These are phyloP conservation scores for Lonicera japonica DNA, from an alignment of 129 eudicot genomes.

Conservation along the genomic window DNA sequence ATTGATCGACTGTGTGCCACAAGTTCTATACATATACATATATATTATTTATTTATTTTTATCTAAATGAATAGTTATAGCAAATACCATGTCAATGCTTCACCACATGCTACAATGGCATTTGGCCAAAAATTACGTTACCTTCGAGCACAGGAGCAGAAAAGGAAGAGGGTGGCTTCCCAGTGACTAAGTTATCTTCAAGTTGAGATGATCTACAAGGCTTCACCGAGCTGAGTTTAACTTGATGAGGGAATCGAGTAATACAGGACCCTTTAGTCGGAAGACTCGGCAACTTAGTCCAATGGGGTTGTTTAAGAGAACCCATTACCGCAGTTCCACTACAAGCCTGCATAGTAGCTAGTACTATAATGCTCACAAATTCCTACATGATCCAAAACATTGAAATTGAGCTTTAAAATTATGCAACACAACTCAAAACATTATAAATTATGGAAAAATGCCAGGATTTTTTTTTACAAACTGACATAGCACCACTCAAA, in stretches of 20 bases:
- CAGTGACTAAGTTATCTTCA: slow-evolving; percentile 51
- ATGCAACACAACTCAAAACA: too few relatives aligned
- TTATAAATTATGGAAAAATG: too few relatives aligned
- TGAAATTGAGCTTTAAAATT: background rate
- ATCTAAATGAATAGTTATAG: too few relatives aligned
- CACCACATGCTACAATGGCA: too few relatives aligned
- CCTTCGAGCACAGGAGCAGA: slow-evolving; percentile 39
- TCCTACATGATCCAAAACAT: slow-evolving; percentile 4
- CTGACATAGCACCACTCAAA: too few relatives aligned
- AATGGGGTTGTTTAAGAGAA: slow-evolving; percentile 57
- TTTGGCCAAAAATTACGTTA: slow-evolving; percentile 18
- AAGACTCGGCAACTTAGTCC: slow-evolving; percentile 32
- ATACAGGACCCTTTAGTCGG: slow-evolving; percentile 34
- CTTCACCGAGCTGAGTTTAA: slow-evolving; percentile 39
- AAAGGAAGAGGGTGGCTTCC: slow-evolving; percentile 43
- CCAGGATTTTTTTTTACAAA: too few relatives aligned
- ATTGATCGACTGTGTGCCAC: too few relatives aligned
- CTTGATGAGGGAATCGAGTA: slow-evolving; percentile 18
- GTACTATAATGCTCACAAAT: background rate
- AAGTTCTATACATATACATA: too few relatives aligned
- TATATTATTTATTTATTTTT: too few relatives aligned
- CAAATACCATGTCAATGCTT: too few relatives aligned
- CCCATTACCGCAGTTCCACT: slow-evolving; percentile 50
- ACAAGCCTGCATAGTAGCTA: slow-evolving; percentile 55
- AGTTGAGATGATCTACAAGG: slow-evolving; percentile 41